Base-by-base conservation (phyloP, 495 filamentous ascomycete species). In the Alectoria sarmentosa region DNA sequence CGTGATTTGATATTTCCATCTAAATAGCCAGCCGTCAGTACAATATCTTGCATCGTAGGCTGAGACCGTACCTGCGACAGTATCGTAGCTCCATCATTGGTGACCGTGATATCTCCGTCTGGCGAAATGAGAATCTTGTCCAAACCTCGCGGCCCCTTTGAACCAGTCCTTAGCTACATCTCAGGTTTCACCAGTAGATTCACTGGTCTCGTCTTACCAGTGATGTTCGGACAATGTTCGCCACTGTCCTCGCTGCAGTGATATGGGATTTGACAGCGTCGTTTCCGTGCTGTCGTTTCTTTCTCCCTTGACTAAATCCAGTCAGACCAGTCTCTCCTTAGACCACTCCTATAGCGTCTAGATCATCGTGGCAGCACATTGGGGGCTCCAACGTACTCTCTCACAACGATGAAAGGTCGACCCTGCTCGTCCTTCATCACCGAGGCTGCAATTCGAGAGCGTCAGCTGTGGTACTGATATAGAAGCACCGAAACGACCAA, bases 41-140 rank as follows among this genome's bases (percentile, higher is more conserved):
- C 0, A n/a, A 10, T 39, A 28, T n/a, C 37, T 28, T 46, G 14
- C 17, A 44, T 49, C 21, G 32, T 28, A 58, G 41, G 26, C 30
- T 65, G 46, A 42, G 56, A 55, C 69, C 78, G 70, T 75, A 86
- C 85, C 78, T 97, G 94, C 67, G 87, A 84, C 65, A 99, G 80
- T 68, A 99, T 99, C 9, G 94, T 99, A 62, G 94, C 94, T 71
- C 94, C 94, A 81, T 99, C 94, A 74, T 99, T 99, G 64, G 94
- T 99, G 56, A 99, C 92, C 49, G 94, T 99, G 75, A 99, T 99
- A 77, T 98, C 94, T 73, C 94, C 94, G 76, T 99, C 94, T 38
- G 94, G 90, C 54, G 94, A 99, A 70, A 99, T 99, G 68, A 99
- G 82, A 72, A 99, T 99, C 80, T 99, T 99, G 81, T 99, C 94